Percentiles rank a stretch among this genome's conserved stretches.
phyloP scores from a whole-genome alignment of 805 yeast genomes.

The Teunomyces tritomae region DNA sequence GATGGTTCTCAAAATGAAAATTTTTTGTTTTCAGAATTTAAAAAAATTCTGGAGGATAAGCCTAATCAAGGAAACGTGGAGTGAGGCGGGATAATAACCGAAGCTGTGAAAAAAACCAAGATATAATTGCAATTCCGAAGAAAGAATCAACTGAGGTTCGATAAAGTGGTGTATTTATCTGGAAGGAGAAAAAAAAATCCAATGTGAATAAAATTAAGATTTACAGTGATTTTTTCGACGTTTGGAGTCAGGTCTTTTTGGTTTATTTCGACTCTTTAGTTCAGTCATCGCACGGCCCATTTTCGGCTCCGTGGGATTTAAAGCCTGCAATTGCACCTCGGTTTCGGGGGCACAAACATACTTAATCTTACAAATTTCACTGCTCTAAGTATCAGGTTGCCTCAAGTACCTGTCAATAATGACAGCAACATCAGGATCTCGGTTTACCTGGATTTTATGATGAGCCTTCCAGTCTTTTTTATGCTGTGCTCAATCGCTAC shows the following conservation, averaged over 20 bases:
- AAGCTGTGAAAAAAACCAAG: too few species aligned
- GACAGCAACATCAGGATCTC: too few species aligned
- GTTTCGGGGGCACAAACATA: background rate
- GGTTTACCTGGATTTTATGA: too few species aligned
- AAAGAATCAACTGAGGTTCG: too few species aligned
- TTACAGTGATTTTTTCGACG: slow-evolving; percentile 1
- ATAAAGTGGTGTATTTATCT: too few species aligned
- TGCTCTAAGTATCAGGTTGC: too few species aligned
- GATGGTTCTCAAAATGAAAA: background rate
- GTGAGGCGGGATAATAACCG: background rate
- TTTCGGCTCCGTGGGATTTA: slow-evolving; percentile 1
- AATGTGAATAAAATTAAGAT: background rate
- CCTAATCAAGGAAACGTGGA: background rate
- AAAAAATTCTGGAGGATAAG: background rate
- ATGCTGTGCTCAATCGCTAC: too few species aligned
- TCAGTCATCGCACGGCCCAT: slow-evolving; percentile 1
- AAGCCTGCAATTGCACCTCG: background rate
- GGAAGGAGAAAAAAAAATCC: background rate
- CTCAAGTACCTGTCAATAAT: too few species aligned
- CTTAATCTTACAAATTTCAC: too few species aligned
- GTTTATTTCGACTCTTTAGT: background rate
- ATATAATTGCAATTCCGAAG: too few species aligned
- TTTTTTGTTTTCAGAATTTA: background rate
- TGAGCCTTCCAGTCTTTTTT: too few species aligned
- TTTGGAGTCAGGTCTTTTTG: background rate